Conservation (phyloP, 169 alveolate species). For the Plasmodium reichenowi region DNA sequence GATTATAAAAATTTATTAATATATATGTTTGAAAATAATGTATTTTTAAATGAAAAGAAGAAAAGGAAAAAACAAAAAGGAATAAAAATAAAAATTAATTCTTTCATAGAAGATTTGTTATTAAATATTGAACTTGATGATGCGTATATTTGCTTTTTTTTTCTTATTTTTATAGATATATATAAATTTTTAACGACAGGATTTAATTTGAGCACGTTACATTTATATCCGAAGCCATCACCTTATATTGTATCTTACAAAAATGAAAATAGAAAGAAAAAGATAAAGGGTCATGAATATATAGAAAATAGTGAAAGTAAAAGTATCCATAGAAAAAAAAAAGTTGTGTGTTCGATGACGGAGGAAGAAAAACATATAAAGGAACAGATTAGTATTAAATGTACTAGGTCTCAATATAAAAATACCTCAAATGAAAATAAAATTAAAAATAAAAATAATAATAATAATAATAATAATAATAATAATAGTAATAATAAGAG, state of each 20-base stretch:
- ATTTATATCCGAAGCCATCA: conserved; percentile 76
- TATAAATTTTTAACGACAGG: conserved; percentile 68
- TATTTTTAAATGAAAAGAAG: conserved; percentile 66
- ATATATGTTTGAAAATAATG: conserved; percentile 67
- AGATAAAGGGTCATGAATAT: not conserved
- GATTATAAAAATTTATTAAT: conserved; percentile 38
- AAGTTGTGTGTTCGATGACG: not conserved
- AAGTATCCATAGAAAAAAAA: not conserved
- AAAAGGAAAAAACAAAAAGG: conserved; percentile 75
- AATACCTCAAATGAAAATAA: not conserved
- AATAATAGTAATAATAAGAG: not conserved
- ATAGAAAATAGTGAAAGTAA: not conserved
- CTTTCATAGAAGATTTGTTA: conserved; percentile 66
- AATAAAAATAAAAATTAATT: conserved; percentile 68
- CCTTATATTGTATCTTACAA: conserved; percentile 73
- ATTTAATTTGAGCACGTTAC: conserved; percentile 67
- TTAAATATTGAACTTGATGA: conserved; percentile 75
- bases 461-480: not conserved
- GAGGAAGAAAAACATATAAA: conserved; percentile 7
- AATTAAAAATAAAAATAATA: not conserved
- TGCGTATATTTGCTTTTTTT: conserved; percentile 72
- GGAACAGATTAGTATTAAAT: not conserved
- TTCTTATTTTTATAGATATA: conserved; percentile 65
- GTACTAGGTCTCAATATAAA: too few relatives aligned
- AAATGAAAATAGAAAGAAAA: conserved; percentile 11